Percentiles rank a stretch among this genome's conserved stretches.
phyloP scores from a whole-genome alignment of 441 rosid species.

The Populus hybrid region DNA sequence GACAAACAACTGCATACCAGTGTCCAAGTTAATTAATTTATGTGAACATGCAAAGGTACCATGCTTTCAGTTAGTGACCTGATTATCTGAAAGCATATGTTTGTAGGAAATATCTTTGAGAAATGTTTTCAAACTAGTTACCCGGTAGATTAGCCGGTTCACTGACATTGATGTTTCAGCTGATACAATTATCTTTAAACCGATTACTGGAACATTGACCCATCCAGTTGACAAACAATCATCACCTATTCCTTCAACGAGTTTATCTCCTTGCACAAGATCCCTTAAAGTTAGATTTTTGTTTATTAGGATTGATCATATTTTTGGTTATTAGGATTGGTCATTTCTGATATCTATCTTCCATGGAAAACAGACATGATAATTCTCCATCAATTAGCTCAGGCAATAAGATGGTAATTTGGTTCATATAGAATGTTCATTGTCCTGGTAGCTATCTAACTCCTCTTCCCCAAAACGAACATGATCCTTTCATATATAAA shows the following conservation, averaged over 20 bases:
- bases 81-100: too few relatives aligned
- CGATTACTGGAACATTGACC: not conserved
- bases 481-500: not conserved
- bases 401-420: not conserved
- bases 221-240: not conserved
- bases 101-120: not conserved
- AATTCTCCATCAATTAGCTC: not conserved
- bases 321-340: not conserved
- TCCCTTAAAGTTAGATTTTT: not conserved
- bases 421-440: not conserved
- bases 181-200: not conserved
- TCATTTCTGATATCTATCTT: not conserved
- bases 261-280: not conserved
- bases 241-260: not conserved
- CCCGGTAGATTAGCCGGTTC: not conserved
- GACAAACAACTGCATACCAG: not conserved
- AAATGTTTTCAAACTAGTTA: not conserved
- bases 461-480: not conserved
- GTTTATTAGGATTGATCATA: not conserved
- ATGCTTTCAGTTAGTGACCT: not conserved
- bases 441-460: not conserved
- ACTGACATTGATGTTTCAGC: not conserved
- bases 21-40: not conserved
- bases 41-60: not conserved
- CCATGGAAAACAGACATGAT: not conserved